Evolutionary conservation across 2,329 filamentous ascomycete species (phyloP).

Genomic region (Diaporthe sp.): DNA sequence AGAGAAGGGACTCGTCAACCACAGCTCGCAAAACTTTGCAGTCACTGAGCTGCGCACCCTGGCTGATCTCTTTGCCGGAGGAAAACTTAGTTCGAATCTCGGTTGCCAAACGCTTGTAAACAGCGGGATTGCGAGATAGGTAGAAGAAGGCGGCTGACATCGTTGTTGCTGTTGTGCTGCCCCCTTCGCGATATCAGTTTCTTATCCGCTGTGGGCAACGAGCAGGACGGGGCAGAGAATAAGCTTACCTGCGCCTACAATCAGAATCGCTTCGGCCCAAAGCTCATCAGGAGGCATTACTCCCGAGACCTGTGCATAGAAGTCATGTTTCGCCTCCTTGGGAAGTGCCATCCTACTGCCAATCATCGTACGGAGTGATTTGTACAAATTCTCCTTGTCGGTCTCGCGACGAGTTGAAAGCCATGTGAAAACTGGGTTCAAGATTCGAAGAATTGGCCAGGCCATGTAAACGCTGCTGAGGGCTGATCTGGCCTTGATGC

Average conservation of each 20-base stretch:
- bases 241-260: background rate
- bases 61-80: background rate
- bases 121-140: background rate
- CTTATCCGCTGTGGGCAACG: no score
- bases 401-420: background rate
- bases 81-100: background rate
- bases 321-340: constrained; percentile 11
- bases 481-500: background rate
- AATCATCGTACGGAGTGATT: constrained; percentile 11
- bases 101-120: background rate
- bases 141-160: background rate
- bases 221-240: background rate
- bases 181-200: background rate
- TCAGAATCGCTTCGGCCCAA: background rate
- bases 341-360: background rate
- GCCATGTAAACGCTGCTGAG: constrained; percentile 1
- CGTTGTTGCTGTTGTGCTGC: constrained; percentile 1
- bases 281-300: background rate
- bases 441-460: constrained; percentile 2
- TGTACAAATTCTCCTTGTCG: background rate
- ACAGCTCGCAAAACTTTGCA: constrained; percentile 11
- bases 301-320: background rate
- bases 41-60: background rate
- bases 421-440: background rate
- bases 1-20: background rate